Evolutionary conservation across 2,329 filamentous ascomycete genomes (phyloP), one percentile per base, ranked within the genome.

Genomic region (Penicillium hordei): DNA sequence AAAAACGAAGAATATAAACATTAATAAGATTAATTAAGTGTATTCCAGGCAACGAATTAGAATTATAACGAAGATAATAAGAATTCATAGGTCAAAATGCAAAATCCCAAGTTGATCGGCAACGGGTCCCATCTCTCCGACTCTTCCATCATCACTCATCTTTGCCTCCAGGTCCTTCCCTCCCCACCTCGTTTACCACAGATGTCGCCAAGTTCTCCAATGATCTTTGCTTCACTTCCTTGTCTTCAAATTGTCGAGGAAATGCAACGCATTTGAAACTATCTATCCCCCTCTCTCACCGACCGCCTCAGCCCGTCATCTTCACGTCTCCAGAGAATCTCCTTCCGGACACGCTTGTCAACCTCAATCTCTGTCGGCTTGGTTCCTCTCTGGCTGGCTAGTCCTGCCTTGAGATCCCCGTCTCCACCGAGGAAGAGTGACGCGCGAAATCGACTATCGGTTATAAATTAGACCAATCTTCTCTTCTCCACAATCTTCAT

Each of bases 251-350:
- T 43, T 50, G 34, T 55, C 51, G 62, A 61, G 56, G 55, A 60
- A 43, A 63, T 65, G 61, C 52, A 43, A 60, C 58, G 58, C 42
- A 57, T 59, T 53, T 63, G 60, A 66, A 55, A 52, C 46, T 52
- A 17, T 59, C 34, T 52, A 27, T 12, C 31, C 29, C 17, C 42
- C 15, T 46, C 17, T 9, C 39, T 48, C 48, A 53, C 62, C 62
- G 64, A 66, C 64, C 63, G 64, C 63, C 61, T 66, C 51, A 53
- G 42, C 51, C 33, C 64, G 63, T 66, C 64, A 64, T 66, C 55
- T 60, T 61, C 63, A 66, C 63, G 61, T 66, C 61, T 52, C 59
- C 43, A 57, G 40, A 52, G 42, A 44, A 58, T 50, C 51, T 59
- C 60, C 59, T 61, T 58, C 54, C 52, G 53, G 57, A 60, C 48